These are phyloP conservation scores for Myriosclerotinia scirpicola DNA, from an alignment of 2,329 filamentous ascomycete species.

Conservation along the genomic window DNA sequence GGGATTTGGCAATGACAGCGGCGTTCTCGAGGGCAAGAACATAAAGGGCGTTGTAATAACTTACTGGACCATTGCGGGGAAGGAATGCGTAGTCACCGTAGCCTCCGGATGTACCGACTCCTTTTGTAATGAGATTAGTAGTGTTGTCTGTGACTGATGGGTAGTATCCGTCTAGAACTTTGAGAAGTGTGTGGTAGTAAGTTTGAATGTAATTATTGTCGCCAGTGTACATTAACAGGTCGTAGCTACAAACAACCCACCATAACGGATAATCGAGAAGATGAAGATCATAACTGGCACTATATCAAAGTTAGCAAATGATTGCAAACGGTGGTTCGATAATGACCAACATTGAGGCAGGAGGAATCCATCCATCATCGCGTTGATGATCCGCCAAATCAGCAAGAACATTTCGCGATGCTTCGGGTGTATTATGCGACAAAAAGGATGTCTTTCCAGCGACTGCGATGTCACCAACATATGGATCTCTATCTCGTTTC, in stretches of 20 bases:
- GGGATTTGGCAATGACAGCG: constrained; percentile 44
- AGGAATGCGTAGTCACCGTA: constrained; percentile 56
- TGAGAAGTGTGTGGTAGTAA: constrained; percentile 46
- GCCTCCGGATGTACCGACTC: constrained; percentile 38
- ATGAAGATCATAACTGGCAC: constrained; percentile 48
- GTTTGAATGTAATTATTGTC: constrained; percentile 45
- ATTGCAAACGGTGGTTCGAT: no score
- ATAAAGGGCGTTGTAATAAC: constrained; percentile 55
- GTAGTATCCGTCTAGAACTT: constrained; percentile 50
- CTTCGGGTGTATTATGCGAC: constrained; percentile 46
- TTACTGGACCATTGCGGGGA: constrained; percentile 48
- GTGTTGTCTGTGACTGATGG: constrained; percentile 44
- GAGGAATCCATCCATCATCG: constrained; percentile 54
- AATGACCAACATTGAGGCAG: constrained; percentile 49
- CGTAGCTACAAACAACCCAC: constrained; percentile 52
- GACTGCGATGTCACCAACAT: constrained; percentile 53
- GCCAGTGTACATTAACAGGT: constrained; percentile 52
- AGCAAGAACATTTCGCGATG: constrained; percentile 49
- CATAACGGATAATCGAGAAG: constrained; percentile 55
- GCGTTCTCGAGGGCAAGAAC: constrained; percentile 48
- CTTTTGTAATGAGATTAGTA: constrained; percentile 47
- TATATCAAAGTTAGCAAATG: constrained; percentile 28
- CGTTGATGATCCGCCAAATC: constrained; percentile 52
- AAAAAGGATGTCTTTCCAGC: constrained; percentile 50
- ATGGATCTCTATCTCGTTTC: constrained; percentile 54